phyloP scores from a whole-genome alignment of 2,329 filamentous ascomycete species.

The Pseudogymnoascus sp. region DNA sequence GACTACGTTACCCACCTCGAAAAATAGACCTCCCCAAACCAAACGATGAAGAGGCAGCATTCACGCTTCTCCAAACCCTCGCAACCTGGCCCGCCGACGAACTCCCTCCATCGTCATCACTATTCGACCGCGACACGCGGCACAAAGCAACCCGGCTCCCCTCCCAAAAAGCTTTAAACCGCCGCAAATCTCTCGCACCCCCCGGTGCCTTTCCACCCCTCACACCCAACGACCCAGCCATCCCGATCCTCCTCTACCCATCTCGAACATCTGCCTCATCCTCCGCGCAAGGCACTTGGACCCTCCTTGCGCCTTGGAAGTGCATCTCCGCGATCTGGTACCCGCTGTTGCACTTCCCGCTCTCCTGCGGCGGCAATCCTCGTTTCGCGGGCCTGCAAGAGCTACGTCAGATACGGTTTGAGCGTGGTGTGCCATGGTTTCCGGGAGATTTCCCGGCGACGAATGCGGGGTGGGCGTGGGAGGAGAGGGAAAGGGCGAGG shows the following conservation, averaged over 20 bases:
- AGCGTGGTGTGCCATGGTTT: slow-evolving; percentile 72
- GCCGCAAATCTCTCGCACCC: slow-evolving; percentile 55
- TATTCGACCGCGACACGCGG: slow-evolving; percentile 64
- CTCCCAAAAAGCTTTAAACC: slow-evolving; percentile 73
- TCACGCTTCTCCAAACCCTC: slow-evolving; percentile 49
- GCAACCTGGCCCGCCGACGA: slow-evolving; percentile 60
- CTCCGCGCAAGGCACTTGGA: slow-evolving; percentile 65
- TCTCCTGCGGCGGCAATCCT: slow-evolving; percentile 72
- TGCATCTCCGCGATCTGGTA: slow-evolving; percentile 84
- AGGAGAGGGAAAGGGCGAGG: slow-evolving; percentile 53
- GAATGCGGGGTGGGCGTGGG: slow-evolving; percentile 70
- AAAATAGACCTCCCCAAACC: slow-evolving; percentile 37
- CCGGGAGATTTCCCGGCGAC: slow-evolving; percentile 79
- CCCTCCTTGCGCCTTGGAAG: slow-evolving; percentile 80
- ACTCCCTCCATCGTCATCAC: slow-evolving; percentile 36
- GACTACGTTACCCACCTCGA: slow-evolving; percentile 67
- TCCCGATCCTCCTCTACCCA: slow-evolving; percentile 67
- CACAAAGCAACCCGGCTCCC: slow-evolving; percentile 58
- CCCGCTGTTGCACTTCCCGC: slow-evolving; percentile 70
- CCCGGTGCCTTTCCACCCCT: slow-evolving; percentile 56
- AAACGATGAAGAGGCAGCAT: slow-evolving; percentile 30
- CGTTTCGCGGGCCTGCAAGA: slow-evolving; percentile 77
- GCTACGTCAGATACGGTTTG: slow-evolving; percentile 71
- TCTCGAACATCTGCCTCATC: slow-evolving; percentile 41
- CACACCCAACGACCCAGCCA: slow-evolving; percentile 57